A percentile compares a stretch with the other conserved stretches of the same genome.
These are phyloP conservation scores for Ogataea dorogensis DNA, from an alignment of 805 yeast genomes.

Conservation along the genomic window DNA sequence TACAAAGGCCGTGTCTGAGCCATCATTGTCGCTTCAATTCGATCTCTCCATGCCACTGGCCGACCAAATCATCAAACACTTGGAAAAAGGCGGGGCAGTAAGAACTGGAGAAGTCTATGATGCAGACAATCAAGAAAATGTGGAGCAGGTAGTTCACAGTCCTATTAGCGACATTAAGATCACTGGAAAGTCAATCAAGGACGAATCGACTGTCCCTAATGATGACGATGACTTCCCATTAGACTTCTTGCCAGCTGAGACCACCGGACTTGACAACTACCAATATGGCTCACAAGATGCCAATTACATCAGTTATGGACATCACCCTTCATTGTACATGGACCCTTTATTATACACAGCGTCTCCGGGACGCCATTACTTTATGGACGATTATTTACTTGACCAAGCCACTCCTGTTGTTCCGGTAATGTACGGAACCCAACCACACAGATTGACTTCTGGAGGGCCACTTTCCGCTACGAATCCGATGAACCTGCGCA, in stretches of 20 bases:
- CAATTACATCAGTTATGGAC: conserved; percentile 22
- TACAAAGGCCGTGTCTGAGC: conserved; percentile 70
- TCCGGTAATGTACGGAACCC: conserved; percentile 24
- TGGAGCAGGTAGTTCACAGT: conserved; percentile 17
- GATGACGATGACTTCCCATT: conserved; percentile 70
- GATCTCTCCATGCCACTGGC: conserved; percentile 51
- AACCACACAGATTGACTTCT: conserved; percentile 16
- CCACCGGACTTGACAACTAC: conserved; percentile 25
- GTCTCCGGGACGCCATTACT: conserved; percentile 25
- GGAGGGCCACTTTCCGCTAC: conserved; percentile 11
- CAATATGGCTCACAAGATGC: conserved; percentile 31
- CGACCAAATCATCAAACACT: conserved; percentile 47
- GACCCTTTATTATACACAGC: conserved; percentile 28
- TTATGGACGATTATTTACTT: conserved; percentile 24
- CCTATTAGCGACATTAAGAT: conserved; percentile 15
- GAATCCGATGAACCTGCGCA: conserved; percentile 15
- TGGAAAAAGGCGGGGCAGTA: conserved; percentile 18
- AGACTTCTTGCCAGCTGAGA: conserved; percentile 49
- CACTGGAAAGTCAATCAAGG: conserved; percentile 10
- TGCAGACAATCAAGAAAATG: conserved; percentile 11
- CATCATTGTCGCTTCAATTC: conserved; percentile 73
- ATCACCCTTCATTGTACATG: conserved; percentile 24
- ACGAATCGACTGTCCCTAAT: conserved; percentile 25
- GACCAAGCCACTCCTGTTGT: conserved; percentile 33
- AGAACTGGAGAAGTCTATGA: conserved; percentile 18